Evolutionary conservation across 2,329 filamentous ascomycete genomes (phyloP).

Genomic region (Penicillium sp.): DNA sequence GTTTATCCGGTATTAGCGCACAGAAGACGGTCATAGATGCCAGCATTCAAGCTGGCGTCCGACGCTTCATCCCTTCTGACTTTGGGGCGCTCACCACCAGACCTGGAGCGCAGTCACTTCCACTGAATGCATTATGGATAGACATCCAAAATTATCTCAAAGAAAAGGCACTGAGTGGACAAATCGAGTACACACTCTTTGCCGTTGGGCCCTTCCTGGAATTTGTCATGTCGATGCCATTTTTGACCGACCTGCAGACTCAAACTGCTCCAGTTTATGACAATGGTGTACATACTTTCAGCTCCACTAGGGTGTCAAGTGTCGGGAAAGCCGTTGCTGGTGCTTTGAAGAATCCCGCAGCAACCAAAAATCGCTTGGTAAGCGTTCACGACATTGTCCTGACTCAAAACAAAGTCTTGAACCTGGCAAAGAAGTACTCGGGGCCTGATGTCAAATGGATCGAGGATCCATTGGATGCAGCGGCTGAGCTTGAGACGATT

Average conservation of each 20-base stretch:
- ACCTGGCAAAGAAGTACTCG: conserved; percentile 4
- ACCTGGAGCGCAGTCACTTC: background rate
- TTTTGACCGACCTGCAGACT: conserved; percentile 1
- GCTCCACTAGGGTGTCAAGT: background rate
- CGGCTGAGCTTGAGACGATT: background rate
- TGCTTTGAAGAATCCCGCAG: background rate
- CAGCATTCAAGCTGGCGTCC: background rate
- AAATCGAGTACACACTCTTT: conserved; percentile 8
- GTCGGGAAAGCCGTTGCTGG: conserved; percentile 2
- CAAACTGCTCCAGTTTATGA: background rate
- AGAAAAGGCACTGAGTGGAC: background rate
- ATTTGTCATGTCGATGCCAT: conserved; percentile 10
- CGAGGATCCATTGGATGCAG: background rate
- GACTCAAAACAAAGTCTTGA: background rate
- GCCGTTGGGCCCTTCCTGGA: conserved; percentile 6
- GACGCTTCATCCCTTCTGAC: conserved; percentile 1
- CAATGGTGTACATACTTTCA: background rate
- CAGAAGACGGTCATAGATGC: conserved; percentile 5
- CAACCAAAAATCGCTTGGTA: background rate
- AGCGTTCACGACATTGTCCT: conserved; percentile 2
- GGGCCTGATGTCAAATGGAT: background rate
- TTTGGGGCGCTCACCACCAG: background rate
- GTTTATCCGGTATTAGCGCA: background rate
- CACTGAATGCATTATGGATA: background rate
- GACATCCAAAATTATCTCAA: conserved; percentile 3